Evolutionary conservation across 768 basidiomycete genomes (phyloP).

Genomic region (Neoboletus brunneissimus): DNA sequence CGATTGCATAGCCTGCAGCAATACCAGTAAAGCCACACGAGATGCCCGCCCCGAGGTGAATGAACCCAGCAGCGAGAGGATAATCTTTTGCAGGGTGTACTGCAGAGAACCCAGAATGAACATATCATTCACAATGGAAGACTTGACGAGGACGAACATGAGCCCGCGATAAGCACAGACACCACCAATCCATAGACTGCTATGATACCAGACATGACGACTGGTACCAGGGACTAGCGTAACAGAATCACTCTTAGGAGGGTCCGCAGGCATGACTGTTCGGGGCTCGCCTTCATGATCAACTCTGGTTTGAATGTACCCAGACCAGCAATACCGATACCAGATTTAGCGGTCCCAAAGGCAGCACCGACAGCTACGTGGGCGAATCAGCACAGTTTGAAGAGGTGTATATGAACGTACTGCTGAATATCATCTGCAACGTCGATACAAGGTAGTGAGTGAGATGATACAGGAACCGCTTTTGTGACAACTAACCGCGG

Average conservation of each 20-base stretch:
- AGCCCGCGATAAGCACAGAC: conserved; percentile 85
- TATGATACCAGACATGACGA: conserved; percentile 98
- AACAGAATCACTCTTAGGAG: neutral
- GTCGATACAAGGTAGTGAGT: conserved; percentile 11
- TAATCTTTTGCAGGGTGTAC: conserved; percentile 66
- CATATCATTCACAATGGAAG: conserved; percentile 1
- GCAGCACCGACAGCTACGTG: conserved; percentile 85
- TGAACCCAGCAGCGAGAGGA: conserved; percentile 81
- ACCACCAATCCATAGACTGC: conserved; percentile 97
- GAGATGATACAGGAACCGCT: neutral
- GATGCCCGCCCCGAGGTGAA: conserved; percentile 89
- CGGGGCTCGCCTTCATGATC: conserved; percentile 83
- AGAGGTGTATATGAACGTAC: conserved; percentile 48
- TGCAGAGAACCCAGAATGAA: conserved; percentile 31
- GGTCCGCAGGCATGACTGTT: neutral
- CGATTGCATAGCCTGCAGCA: conserved; percentile 94
- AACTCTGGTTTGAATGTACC: conserved; percentile 93
- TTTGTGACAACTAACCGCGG: conserved; percentile 60
- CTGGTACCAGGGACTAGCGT: conserved; percentile 84
- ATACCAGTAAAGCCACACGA: conserved; percentile 90
- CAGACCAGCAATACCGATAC: conserved; percentile 94
- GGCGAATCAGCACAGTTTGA: conserved; percentile 8
- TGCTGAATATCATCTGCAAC: conserved; percentile 91
- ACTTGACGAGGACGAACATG: conserved; percentile 37
- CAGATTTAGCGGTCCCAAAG: conserved; percentile 93